Percentiles rank a stretch among this genome's conserved stretches.
These are phyloP conservation scores for Capronia americana DNA, from an alignment of 2,329 filamentous ascomycete species.

Conservation along the genomic window DNA sequence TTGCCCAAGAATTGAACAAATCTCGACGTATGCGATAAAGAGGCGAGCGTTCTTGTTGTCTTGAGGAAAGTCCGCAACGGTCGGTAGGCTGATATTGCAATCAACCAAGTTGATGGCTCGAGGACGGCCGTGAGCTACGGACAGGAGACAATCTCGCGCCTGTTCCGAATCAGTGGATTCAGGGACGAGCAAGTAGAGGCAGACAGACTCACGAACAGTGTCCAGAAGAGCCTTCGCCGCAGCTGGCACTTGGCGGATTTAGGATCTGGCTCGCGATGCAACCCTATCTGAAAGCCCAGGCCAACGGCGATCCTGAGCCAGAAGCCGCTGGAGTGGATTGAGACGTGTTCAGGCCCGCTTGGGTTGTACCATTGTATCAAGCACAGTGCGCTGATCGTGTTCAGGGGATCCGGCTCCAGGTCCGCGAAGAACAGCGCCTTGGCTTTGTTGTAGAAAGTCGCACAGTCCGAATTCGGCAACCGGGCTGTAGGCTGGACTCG, in stretches of 20 bases:
- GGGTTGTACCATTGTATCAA: slow-evolving; percentile 30
- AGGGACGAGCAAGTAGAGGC: too few species aligned
- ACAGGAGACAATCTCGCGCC: too few species aligned
- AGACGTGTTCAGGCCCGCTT: slow-evolving; percentile 27
- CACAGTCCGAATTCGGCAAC: slow-evolving; percentile 14
- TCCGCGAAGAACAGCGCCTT: slow-evolving; percentile 27
- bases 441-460: slow-evolving; percentile 25
- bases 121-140: too few species aligned
- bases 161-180: too few species aligned
- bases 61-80: slow-evolving; percentile 25
- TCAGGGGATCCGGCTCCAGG: slow-evolving; percentile 25
- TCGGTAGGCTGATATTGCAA: slow-evolving; percentile 20
- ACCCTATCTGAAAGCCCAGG: slow-evolving; percentile 27
- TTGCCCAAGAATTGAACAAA: slow-evolving; percentile 31
- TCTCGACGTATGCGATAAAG: slow-evolving; percentile 24
- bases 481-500: slow-evolving; percentile 7
- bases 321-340: slow-evolving; percentile 23
- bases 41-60: slow-evolving; percentile 21
- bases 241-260: slow-evolving; percentile 10
- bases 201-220: not conserved
- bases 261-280: slow-evolving; percentile 25
- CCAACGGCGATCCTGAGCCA: slow-evolving; percentile 25
- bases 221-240: slow-evolving; percentile 30
- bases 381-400: slow-evolving; percentile 15
- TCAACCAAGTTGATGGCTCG: slow-evolving; percentile 23